phyloP scores from a whole-genome alignment of 768 basidiomycete species.

The Tephrocybe sp. region DNA sequence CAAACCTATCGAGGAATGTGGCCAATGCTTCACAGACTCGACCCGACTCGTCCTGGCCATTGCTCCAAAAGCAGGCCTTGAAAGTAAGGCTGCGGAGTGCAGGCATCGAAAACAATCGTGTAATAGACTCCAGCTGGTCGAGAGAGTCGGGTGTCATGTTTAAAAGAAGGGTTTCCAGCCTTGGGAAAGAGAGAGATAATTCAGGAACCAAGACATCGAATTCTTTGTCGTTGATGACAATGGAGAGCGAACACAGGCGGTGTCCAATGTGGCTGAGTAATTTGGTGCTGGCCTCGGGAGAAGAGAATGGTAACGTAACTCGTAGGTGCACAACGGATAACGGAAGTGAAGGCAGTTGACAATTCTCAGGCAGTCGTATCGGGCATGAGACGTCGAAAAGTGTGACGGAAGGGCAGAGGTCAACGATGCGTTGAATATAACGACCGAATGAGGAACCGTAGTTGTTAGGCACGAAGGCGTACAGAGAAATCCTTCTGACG shows the following conservation, averaged over 20 bases:
- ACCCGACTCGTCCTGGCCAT: not conserved
- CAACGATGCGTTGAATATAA: not conserved
- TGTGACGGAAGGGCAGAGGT: not conserved
- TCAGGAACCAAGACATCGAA: too few species aligned
- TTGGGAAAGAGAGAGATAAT: not conserved
- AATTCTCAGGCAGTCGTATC: not conserved
- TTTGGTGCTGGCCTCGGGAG: too few species aligned
- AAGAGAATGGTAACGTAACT: not conserved
- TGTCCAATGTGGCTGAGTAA: too few species aligned
- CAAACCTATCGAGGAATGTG: not conserved
- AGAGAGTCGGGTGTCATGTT: not conserved
- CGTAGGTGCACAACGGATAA: not conserved
- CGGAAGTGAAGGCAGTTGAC: not conserved
- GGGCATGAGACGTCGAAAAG: not conserved
- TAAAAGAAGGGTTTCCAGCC: not conserved
- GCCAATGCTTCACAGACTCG: not conserved
- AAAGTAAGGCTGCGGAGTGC: not conserved
- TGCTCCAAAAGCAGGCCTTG: too few species aligned
- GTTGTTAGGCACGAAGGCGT: not conserved
- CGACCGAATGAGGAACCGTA: slow-evolving; percentile 2
- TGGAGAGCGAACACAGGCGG: too few species aligned
- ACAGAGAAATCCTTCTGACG: not conserved
- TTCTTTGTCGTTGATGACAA: too few species aligned
- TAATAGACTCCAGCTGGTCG: not conserved
- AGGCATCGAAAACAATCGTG: not conserved